Conservation (phyloP, 768 basidiomycete species). For the Pleurotus eryngii region DNA sequence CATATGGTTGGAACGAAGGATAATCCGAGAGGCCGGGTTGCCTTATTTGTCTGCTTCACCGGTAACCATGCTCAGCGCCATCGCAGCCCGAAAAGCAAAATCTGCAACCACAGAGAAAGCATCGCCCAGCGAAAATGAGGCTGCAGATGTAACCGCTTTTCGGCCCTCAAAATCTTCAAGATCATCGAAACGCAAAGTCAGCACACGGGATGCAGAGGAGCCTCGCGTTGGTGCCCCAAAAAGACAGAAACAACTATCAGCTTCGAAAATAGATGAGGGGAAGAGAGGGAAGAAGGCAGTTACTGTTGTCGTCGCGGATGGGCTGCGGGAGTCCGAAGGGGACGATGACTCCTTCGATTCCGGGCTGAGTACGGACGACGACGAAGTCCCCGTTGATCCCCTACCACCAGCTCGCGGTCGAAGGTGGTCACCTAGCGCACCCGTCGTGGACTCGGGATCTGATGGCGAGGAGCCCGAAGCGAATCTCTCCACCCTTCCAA, state of each 20-base stretch:
- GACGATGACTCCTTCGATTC: slow-evolving; percentile 37
- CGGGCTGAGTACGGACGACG: slow-evolving; percentile 30
- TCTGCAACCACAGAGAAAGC: slow-evolving; percentile 22
- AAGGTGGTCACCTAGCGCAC: slow-evolving; percentile 61
- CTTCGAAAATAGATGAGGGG: too few species aligned
- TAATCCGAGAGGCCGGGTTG: too few species aligned
- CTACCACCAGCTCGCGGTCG: slow-evolving; percentile 20
- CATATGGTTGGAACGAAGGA: too few species aligned
- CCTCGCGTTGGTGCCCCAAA: too few species aligned
- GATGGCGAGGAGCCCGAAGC: slow-evolving; percentile 17
- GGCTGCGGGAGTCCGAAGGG: slow-evolving; percentile 21
- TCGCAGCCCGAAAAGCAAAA: slow-evolving; percentile 67
- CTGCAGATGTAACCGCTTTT: slow-evolving; percentile 10
- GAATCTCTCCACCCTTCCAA: neutral
- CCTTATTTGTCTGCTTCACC: neutral
- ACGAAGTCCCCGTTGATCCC: slow-evolving; percentile 12
- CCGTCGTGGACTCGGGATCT: slow-evolving; percentile 40
- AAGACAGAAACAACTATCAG: too few species aligned
- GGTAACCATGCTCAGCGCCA: slow-evolving; percentile 61
- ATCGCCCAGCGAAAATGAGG: slow-evolving; percentile 1
- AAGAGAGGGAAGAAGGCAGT: too few species aligned
- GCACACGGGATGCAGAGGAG: too few species aligned
- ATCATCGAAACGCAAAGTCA: too few species aligned
- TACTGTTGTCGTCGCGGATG: too few species aligned
- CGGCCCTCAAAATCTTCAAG: slow-evolving; percentile 2